Evolutionary conservation across 179 eudicot species (phyloP).

Genomic region (Nepenthes alata): DNA sequence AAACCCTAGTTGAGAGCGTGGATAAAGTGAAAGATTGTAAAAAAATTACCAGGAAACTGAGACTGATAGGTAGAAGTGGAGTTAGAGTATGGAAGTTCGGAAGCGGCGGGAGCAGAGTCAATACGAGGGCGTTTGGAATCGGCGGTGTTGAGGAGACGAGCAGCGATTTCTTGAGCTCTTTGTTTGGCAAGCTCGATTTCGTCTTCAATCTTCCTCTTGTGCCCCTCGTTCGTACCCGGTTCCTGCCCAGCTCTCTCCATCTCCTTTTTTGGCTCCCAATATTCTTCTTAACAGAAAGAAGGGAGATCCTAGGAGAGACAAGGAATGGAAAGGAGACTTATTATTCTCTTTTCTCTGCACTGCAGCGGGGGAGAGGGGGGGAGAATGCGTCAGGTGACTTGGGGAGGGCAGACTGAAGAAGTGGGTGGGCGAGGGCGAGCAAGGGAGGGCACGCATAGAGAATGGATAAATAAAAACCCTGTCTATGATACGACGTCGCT

Average conservation of each 20-base stretch:
- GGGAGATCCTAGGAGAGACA: too few species aligned
- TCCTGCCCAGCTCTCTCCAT: slow-evolving; percentile 4
- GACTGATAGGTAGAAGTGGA: slow-evolving; percentile 6
- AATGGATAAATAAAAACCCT: too few species aligned
- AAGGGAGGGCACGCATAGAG: too few species aligned
- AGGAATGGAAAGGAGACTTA: too few species aligned
- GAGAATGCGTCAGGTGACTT: too few species aligned
- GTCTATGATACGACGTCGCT: too few species aligned
- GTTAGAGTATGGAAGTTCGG: slow-evolving; percentile 3
- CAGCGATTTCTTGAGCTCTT: slow-evolving; percentile 69
- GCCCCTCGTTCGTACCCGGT: slow-evolving; percentile 6
- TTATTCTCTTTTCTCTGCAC: too few species aligned
- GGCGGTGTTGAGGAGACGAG: slow-evolving; percentile 38
- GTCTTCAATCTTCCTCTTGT: slow-evolving; percentile 30
- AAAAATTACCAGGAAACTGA: slow-evolving; percentile 9
- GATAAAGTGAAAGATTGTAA: background rate
- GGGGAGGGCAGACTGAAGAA: too few species aligned
- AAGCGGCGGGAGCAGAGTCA: slow-evolving; percentile 13
- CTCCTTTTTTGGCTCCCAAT: background rate
- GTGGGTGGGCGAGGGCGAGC: too few species aligned
- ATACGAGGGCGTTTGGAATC: slow-evolving; percentile 52
- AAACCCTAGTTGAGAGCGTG: background rate
- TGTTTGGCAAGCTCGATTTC: slow-evolving; percentile 62
- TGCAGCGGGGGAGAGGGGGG: too few species aligned
- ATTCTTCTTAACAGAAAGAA: background rate